Percentiles rank a stretch among this genome's conserved stretches.
phyloP scores from a whole-genome alignment of 805 yeast genomes.

The Hyphopichia homilentoma region DNA sequence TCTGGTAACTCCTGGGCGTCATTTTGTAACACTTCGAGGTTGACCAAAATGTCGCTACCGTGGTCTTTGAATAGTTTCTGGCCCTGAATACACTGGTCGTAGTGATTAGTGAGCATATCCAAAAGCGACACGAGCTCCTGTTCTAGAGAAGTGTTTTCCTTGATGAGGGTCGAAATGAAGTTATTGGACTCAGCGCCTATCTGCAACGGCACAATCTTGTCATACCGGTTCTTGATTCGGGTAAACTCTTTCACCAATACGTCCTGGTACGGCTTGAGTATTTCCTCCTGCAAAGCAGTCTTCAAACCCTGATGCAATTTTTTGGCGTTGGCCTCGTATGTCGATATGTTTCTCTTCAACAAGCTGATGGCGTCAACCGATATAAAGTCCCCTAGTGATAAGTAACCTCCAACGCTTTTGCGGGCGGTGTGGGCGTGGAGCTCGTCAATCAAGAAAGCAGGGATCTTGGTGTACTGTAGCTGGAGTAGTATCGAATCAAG shows the following conservation, averaged over 20 bases:
- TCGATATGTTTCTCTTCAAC: constrained; percentile 21
- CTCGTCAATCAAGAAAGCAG: constrained; percentile 12
- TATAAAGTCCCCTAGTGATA: constrained; percentile 28
- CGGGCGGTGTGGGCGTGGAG: constrained; percentile 1
- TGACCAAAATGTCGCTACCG: constrained; percentile 20
- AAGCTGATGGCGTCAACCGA: constrained; percentile 27
- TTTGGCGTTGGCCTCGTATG: constrained; percentile 23
- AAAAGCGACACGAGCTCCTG: constrained; percentile 66
- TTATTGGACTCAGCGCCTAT: constrained; percentile 14
- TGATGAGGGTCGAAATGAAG: constrained; percentile 19
- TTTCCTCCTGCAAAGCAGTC: constrained; percentile 12
- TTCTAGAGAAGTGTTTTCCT: constrained; percentile 51
- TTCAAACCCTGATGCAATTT: constrained; percentile 14
- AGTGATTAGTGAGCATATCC: constrained; percentile 73
- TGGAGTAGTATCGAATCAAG: constrained; percentile 21
- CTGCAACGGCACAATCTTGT: constrained; percentile 16
- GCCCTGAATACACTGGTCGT: constrained; percentile 69
- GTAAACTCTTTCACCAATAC: constrained; percentile 11
- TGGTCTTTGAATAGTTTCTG: constrained; percentile 29
- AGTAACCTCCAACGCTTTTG: constrained; percentile 2
- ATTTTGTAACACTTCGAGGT: constrained; percentile 42
- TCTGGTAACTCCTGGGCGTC: constrained; percentile 57
- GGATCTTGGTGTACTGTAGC: constrained; percentile 26
- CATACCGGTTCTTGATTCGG: constrained; percentile 12
- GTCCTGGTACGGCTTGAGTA: constrained; percentile 11